Evolutionary conservation across 2,329 filamentous ascomycete genomes (phyloP).

Genomic region (Epicoccum nigrum): DNA sequence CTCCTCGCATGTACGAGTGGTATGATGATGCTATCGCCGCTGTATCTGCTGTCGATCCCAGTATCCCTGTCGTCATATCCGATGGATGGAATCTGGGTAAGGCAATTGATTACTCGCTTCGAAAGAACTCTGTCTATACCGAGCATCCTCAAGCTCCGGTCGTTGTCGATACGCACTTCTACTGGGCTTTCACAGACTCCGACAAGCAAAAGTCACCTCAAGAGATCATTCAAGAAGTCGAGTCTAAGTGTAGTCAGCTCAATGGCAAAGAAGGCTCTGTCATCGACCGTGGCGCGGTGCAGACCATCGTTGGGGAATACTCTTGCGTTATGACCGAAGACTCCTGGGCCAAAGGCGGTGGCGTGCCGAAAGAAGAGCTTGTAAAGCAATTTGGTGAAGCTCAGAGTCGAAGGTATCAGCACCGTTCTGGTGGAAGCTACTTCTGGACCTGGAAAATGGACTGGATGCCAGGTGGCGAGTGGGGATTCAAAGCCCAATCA

Average conservation of each 20-base stretch:
- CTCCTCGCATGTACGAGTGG: constrained; percentile 62
- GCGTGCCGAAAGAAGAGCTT: constrained; percentile 47
- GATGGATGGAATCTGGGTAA: constrained; percentile 62
- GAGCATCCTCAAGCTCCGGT: constrained; percentile 53
- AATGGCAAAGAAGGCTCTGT: constrained; percentile 57
- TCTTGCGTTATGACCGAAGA: constrained; percentile 61
- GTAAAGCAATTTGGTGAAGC: constrained; percentile 56
- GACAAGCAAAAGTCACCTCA: constrained; percentile 59
- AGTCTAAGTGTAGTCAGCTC: constrained; percentile 53
- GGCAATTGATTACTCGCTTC: constrained; percentile 54
- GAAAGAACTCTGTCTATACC: constrained; percentile 47
- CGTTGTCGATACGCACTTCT: constrained; percentile 64
- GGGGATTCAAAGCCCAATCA: constrained; percentile 63
- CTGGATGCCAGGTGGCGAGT: constrained; percentile 67
- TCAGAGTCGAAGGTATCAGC: constrained; percentile 57
- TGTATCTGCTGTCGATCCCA: constrained; percentile 55
- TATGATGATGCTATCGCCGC: constrained; percentile 59
- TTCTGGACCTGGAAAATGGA: constrained; percentile 69
- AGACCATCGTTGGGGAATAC: constrained; percentile 64
- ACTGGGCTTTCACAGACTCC: constrained; percentile 63
- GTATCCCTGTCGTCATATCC: constrained; percentile 62
- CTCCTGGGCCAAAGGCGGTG: constrained; percentile 52
- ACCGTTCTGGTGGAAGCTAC: constrained; percentile 59
- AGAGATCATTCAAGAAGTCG: constrained; percentile 57
- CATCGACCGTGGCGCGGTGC: constrained; percentile 56